Percentiles rank a stretch among this genome's conserved stretches.
Evolutionary conservation across 495 filamentous ascomycete genomes (phyloP).

Genomic region (Neurospora sp.): DNA sequence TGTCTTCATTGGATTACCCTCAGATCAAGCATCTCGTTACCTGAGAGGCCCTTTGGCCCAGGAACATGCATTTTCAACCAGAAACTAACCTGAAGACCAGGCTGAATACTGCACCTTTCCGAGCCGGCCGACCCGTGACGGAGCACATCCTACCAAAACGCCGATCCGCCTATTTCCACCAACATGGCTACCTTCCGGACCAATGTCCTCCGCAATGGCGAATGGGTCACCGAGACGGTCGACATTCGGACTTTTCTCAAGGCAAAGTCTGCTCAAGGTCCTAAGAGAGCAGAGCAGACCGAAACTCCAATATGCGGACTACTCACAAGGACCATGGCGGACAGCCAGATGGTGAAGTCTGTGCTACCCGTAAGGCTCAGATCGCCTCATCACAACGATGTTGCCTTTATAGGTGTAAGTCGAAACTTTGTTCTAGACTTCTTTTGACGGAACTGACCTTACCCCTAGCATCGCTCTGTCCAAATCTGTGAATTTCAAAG

Average conservation of each 20-base stretch:
- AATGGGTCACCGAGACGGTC: slow-evolving; percentile 45
- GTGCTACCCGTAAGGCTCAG: slow-evolving; percentile 74
- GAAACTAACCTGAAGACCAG: background rate
- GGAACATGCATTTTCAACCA: background rate
- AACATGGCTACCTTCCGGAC: slow-evolving; percentile 36
- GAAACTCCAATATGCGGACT: slow-evolving; percentile 51
- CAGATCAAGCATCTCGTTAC: background rate
- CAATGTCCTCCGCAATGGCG: slow-evolving; percentile 44
- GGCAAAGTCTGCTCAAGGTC: slow-evolving; percentile 16
- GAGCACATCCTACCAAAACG: background rate
- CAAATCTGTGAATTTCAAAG: slow-evolving; percentile 58
- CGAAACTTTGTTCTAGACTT: background rate
- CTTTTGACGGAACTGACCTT: slow-evolving; percentile 15
- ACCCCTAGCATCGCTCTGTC: slow-evolving; percentile 47
- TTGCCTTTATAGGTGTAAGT: slow-evolving; percentile 77
- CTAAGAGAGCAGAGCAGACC: slow-evolving; percentile 12
- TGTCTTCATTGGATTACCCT: background rate
- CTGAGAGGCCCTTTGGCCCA: background rate
- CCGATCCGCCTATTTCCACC: background rate
- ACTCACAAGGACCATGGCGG: slow-evolving; percentile 64
- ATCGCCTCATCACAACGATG: slow-evolving; percentile 61
- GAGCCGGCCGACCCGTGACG: background rate
- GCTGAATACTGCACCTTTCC: background rate
- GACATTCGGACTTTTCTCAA: slow-evolving; percentile 32
- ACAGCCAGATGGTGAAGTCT: slow-evolving; percentile 64